phyloP scores from a whole-genome alignment of 306 rosid species.

The Canavalia ensiformis region DNA sequence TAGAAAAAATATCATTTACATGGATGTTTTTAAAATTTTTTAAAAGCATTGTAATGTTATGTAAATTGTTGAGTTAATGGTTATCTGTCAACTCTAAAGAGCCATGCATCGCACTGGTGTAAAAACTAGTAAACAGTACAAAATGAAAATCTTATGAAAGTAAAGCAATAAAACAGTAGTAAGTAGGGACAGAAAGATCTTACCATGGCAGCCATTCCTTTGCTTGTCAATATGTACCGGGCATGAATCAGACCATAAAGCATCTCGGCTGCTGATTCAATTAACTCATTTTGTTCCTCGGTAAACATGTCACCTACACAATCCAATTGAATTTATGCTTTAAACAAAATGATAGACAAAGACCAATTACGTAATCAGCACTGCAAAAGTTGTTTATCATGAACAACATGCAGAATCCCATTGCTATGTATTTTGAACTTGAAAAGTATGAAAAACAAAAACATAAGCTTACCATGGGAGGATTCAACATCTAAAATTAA shows the following conservation, averaged over 20 bases:
- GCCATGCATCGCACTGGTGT: no score
- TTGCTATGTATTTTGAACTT: neutral
- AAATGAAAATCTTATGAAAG: neutral
- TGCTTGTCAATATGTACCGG: conserved; percentile 88
- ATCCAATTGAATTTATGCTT: conserved; percentile 33
- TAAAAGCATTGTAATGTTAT: no score
- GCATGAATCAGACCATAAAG: conserved; percentile 98
- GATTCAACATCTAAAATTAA: conserved; percentile 97
- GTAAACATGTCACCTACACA: conserved; percentile 91
- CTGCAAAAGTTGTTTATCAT: neutral
- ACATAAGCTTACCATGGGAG: conserved; percentile 79
- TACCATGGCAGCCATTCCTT: conserved; percentile 98
- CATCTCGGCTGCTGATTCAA: conserved; percentile 99
- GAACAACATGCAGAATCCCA: neutral
- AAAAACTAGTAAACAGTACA: no score
- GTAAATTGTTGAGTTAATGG: no score
- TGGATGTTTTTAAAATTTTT: no score
- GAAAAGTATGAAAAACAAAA: neutral
- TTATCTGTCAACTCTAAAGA: no score
- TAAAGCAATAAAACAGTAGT: neutral
- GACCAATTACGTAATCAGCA: neutral
- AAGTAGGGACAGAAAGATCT: conserved; percentile 24
- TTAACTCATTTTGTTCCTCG: conserved; percentile 95
- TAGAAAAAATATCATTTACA: no score
- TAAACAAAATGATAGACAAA: neutral